Conservation (phyloP, 495 filamentous ascomycete genomes). For the Cairneyella variabilis region DNA sequence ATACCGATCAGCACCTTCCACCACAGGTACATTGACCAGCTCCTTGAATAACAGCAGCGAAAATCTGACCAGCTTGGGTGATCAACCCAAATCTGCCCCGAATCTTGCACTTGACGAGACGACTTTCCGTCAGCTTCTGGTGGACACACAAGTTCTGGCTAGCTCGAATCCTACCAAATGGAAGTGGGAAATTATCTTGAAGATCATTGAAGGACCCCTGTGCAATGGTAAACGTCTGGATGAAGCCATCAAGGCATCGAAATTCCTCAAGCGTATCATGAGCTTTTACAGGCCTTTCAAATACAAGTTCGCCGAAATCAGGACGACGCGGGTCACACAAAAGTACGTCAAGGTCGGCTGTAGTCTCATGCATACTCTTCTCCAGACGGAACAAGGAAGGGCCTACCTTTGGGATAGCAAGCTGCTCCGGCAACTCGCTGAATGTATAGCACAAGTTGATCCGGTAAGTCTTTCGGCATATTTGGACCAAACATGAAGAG, state of each 20-base stretch:
- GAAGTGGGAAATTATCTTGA: constrained; percentile 91
- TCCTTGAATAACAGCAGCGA: constrained; percentile 37
- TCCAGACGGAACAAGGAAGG: constrained; percentile 79
- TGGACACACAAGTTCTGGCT: constrained; percentile 83
- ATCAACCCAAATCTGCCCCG: constrained; percentile 68
- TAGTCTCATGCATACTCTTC: constrained; percentile 76
- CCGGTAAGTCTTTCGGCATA: constrained; percentile 37
- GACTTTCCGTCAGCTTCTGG: constrained; percentile 75
- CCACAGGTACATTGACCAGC: constrained; percentile 33
- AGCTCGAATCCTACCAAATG: constrained; percentile 88
- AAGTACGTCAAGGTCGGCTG: constrained; percentile 90
- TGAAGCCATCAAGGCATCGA: constrained; percentile 90
- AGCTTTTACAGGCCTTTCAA: constrained; percentile 97
- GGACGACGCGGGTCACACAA: constrained; percentile 87
- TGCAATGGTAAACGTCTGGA: constrained; percentile 89
- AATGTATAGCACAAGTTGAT: constrained; percentile 92
- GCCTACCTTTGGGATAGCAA: constrained; percentile 89
- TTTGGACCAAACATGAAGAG: neutral
- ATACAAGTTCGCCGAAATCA: constrained; percentile 81
- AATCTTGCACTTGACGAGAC: constrained; percentile 79
- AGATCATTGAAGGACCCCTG: constrained; percentile 88
- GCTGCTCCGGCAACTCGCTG: constrained; percentile 85
- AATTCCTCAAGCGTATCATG: constrained; percentile 90
- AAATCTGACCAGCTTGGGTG: constrained; percentile 37
- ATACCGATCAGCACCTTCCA: constrained; percentile 64